These are phyloP conservation scores for Euphorbia corollata DNA, from an alignment of 441 rosid genomes.

Conservation along the genomic window DNA sequence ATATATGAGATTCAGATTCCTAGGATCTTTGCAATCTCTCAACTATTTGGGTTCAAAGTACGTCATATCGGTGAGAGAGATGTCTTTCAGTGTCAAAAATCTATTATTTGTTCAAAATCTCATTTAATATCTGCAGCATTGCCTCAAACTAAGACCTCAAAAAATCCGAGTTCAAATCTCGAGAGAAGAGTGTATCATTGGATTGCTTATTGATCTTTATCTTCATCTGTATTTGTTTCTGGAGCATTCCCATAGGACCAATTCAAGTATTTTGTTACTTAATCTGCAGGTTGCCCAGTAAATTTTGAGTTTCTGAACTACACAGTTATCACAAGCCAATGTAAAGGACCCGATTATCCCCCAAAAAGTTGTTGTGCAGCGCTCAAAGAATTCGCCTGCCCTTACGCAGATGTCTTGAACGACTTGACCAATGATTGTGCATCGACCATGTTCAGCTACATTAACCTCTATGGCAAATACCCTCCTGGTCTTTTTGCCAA, in stretches of 20 bases:
- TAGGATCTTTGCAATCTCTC: background rate
- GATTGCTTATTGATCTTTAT: background rate
- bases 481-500: constrained; percentile 75
- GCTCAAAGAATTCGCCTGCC: constrained; percentile 74
- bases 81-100: background rate
- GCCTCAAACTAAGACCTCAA: background rate
- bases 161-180: background rate
- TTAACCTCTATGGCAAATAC: constrained; percentile 65
- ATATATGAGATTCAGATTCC: background rate
- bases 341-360: constrained; percentile 62
- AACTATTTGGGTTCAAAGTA: background rate
- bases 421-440: constrained; percentile 63
- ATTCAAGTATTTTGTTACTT: constrained; percentile 4
- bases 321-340: constrained; percentile 46
- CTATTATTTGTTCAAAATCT: constrained; percentile 1
- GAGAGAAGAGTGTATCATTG: background rate
- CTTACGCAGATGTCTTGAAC: constrained; percentile 45
- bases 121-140: background rate
- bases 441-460: constrained; percentile 76
- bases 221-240: background rate
- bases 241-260: too few relatives aligned
- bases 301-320: constrained; percentile 63
- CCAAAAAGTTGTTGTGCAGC: constrained; percentile 47
- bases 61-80: background rate
- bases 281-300: constrained; percentile 46